Evolutionary conservation across 1,139 yeast species (phyloP).

Genomic region (Saccharomycopsis hybrid): DNA sequence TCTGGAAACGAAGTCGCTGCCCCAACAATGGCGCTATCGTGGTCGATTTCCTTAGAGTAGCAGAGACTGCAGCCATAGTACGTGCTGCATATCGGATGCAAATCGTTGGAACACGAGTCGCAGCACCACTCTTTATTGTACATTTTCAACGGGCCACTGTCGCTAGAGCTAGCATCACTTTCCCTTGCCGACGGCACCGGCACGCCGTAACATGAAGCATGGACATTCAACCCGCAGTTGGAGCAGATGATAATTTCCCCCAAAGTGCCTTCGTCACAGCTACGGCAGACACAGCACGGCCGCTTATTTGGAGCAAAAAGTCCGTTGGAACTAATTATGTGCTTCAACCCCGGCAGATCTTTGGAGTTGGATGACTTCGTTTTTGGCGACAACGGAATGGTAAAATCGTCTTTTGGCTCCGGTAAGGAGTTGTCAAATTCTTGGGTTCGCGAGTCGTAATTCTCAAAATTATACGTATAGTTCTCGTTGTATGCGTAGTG

Average conservation of each 20-base stretch:
- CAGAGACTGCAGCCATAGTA: conserved; percentile 66
- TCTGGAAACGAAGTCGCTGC: conserved; percentile 45
- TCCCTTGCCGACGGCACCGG: neutral
- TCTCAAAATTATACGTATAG: conserved; percentile 17
- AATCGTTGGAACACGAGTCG: conserved; percentile 71
- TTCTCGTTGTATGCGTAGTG: conserved; percentile 7
- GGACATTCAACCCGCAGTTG: conserved; percentile 68
- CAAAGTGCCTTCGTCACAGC: conserved; percentile 28
- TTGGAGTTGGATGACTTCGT: conserved; percentile 9
- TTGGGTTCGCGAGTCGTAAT: conserved; percentile 9
- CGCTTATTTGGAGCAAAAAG: conserved; percentile 27
- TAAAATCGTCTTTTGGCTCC: conserved; percentile 11
- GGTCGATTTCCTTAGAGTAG: conserved; percentile 44
- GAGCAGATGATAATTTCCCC: conserved; percentile 47
- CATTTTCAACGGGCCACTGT: no score
- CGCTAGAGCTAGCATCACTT: neutral
- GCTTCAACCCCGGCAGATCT: conserved; percentile 11
- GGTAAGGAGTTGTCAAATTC: conserved; percentile 12
- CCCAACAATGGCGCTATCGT: conserved; percentile 41
- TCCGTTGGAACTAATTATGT: conserved; percentile 13
- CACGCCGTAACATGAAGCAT: conserved; percentile 64
- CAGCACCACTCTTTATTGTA: conserved; percentile 57
- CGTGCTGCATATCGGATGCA: conserved; percentile 52
- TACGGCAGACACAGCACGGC: conserved; percentile 55
- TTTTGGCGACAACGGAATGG: conserved; percentile 11